Evolutionary conservation across 495 filamentous ascomycete species (phyloP), one percentile per base, ranked within the genome.

Genomic region (Clavariopsis aquatica): DNA sequence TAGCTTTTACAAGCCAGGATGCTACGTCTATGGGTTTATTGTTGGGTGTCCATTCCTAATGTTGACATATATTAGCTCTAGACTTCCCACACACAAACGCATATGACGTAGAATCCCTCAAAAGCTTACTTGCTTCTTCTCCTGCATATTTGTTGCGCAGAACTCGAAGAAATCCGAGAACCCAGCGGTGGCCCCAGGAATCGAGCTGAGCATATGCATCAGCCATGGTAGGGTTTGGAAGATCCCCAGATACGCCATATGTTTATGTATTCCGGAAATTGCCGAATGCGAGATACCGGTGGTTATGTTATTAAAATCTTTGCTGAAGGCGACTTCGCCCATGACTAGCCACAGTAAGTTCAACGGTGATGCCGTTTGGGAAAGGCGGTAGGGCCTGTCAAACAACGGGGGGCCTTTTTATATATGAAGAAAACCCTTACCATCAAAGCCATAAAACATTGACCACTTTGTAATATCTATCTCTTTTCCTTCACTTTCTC

Each of bases 401-500:
- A n/a, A n/a, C n/a, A n/a, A n/a, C n/a, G n/a, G n/a, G n/a, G n/a
- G n/a, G n/a, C n/a, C n/a, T n/a, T n/a, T n/a, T n/a, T n/a, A n/a
- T n/a, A n/a, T n/a, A n/a, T n/a, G n/a, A n/a, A n/a, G n/a, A n/a
- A n/a, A n/a, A n/a, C n/a, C n/a, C 38, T n/a, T n/a, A 43, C 38
- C 13, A 57, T 79, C 78, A 49, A 79, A 74, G 10, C 65, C 64
- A 24, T 63, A 73, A 41, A 71, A 73, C 59, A 77, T 76, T 38
- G 73, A 75, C 76, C 75, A 79, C 10, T 70, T 47, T 0, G 55
- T 66, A 22, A 76, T 64, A 53, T 80, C 66, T 1, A 77, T 64
- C 2, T 71, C 57, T 20, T 49, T 64, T 10, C 71, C 74, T 0
- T 22, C 24, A 10, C 17, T 60, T 9, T 38, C 62, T 49, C n/a